Evolutionary conservation across 75 land plant species (phyloP), one percentile per base, ranked within the genome.

Genomic region (Chamaecyparis obtusa): DNA sequence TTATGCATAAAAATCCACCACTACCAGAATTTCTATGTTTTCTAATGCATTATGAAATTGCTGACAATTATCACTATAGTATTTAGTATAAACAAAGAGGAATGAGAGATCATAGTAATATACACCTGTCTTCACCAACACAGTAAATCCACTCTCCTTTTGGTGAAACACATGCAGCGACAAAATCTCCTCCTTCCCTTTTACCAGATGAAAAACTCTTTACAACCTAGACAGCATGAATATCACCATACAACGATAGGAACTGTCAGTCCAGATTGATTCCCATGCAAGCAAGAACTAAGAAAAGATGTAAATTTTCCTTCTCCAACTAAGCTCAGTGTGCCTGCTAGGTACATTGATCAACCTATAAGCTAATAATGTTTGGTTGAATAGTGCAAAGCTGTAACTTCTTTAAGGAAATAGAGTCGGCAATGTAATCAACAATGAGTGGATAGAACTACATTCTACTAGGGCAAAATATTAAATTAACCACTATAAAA

Each of bases 111-210:
- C 4, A 9, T 81, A 81, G 54, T 24, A 46, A 24, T 32, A 30
- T 51, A 72, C 90, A 98, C 99, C 93, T 94, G 86, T 98, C 99
- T 93, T 98, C 99, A 71, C 99, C 99, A 84, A 97, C 91, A 89
- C 99, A 98, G 54, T 98, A 97, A 36, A 98, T 98, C 99, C 99
- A 98, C 57, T 98, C 99, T 79, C 99, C 99, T 91, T 98, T 98
- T 1, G 99, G 99, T 24, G 99, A 98, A 54, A 98, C 92, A 85
- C 95, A 93, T 24, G 99, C 99, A 71, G 95, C 96, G 85, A 94
- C 92, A 89, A 97, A 98, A 90, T 98, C 99, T 85, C 99, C 99
- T 44, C 99, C 99, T 91, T 98, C 99, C 87, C 94, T 91, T 85
- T 95, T 98, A 88, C 99, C 99, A 76, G 99, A 97, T 9, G 97